Evolutionary conservation across 495 filamentous ascomycete genomes (phyloP).

Genomic region (Daldinia vernicosa): DNA sequence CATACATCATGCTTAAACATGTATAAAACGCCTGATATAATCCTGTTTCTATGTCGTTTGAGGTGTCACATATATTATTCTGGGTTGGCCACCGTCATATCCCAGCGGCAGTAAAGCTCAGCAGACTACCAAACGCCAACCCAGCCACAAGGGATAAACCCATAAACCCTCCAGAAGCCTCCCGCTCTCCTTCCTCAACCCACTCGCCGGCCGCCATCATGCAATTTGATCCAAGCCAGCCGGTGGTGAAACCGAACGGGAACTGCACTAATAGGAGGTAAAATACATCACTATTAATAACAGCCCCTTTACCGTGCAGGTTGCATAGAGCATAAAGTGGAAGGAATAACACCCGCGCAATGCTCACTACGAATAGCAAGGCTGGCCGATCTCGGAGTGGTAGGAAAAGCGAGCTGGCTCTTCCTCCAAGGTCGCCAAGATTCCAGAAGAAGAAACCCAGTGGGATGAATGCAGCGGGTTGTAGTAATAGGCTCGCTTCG

Average conservation of each 20-base stretch:
- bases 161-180: slow-evolving; percentile 95
- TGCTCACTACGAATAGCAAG: slow-evolving; percentile 68
- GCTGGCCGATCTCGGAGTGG: slow-evolving; percentile 69
- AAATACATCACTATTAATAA: slow-evolving; percentile 81
- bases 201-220: slow-evolving; percentile 90
- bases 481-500: slow-evolving; percentile 65
- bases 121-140: slow-evolving; percentile 81
- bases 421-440: slow-evolving; percentile 80
- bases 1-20: slow-evolving; percentile 3
- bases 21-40: slow-evolving; percentile 24
- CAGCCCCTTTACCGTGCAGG: slow-evolving; percentile 72
- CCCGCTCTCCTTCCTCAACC: slow-evolving; percentile 80
- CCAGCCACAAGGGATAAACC: slow-evolving; percentile 85
- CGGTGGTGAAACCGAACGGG: slow-evolving; percentile 84
- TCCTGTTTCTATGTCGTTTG: slow-evolving; percentile 7
- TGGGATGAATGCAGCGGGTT: slow-evolving; percentile 82
- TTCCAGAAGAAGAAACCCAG: slow-evolving; percentile 96
- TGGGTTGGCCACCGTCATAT: slow-evolving; percentile 40
- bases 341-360: slow-evolving; percentile 74
- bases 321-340: slow-evolving; percentile 93
- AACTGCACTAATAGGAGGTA: slow-evolving; percentile 86
- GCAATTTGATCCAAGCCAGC: slow-evolving; percentile 80
- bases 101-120: slow-evolving; percentile 80
- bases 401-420: slow-evolving; percentile 69
- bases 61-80: neutral